Evolutionary conservation across 225 moss, liverwort and hornwort species (phyloP).

Genomic region (Physcomitrellopsis africana): DNA sequence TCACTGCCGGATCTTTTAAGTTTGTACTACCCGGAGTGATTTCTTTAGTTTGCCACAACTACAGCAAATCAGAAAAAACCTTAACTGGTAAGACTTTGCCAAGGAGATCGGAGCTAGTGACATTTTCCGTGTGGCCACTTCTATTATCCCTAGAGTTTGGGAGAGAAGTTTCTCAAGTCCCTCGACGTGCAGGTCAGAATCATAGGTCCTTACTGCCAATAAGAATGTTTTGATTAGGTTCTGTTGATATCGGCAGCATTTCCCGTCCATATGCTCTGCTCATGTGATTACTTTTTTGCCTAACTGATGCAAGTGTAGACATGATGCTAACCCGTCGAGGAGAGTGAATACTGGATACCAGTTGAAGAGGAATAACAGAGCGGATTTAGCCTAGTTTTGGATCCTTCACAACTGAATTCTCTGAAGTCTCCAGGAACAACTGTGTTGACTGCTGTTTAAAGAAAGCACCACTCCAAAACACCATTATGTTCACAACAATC

Average conservation of each 20-base stretch:
- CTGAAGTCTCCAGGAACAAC: not conserved
- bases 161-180: not conserved
- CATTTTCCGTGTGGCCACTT: not conserved
- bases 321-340: constrained; percentile 3
- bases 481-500: no score
- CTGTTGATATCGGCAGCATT: not conserved
- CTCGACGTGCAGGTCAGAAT: constrained; percentile 12
- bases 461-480: no score
- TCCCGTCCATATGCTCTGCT: not conserved
- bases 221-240: constrained; percentile 1
- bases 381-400: no score
- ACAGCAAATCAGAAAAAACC: constrained; percentile 11
- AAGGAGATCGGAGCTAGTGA: not conserved
- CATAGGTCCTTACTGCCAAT: not conserved
- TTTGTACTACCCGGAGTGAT: constrained; percentile 4
- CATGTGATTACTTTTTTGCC: constrained; percentile 13
- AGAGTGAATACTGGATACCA: not conserved
- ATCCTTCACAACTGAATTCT: no score
- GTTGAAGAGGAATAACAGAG: not conserved
- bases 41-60: constrained; percentile 10
- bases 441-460: not conserved
- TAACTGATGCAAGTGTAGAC: constrained; percentile 11
- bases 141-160: constrained; percentile 13
- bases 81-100: not conserved
- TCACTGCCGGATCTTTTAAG: constrained; percentile 6